Evolutionary conservation across 495 filamentous ascomycete genomes (phyloP).

Genomic region (Aspergillus panamensis): DNA sequence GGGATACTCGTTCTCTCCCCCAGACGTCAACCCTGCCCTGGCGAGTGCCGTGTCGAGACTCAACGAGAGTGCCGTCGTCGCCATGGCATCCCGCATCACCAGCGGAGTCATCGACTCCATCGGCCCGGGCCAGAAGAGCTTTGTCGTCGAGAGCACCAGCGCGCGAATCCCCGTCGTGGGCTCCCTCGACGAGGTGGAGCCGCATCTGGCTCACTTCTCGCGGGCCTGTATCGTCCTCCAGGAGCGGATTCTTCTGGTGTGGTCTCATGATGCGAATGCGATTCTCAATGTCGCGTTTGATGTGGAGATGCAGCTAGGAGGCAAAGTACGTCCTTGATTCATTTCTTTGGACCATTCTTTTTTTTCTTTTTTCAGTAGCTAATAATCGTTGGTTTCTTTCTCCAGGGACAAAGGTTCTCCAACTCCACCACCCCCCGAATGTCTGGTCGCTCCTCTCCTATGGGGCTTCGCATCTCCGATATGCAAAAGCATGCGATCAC

Average conservation of each 20-base stretch:
- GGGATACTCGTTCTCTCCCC: conserved; percentile 3
- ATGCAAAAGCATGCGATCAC: not conserved
- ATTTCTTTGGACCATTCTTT: not conserved
- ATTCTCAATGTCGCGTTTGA: conserved; percentile 5
- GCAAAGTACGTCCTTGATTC: not conserved
- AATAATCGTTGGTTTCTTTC: not conserved
- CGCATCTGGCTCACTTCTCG: not conserved
- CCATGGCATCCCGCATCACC: conserved; percentile 1
- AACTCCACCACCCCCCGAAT: not conserved
- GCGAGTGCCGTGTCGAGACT: not conserved
- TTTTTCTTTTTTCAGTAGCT: not conserved
- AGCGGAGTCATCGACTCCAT: not conserved
- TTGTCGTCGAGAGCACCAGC: not conserved
- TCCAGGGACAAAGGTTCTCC: not conserved
- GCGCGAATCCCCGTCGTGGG: not conserved
- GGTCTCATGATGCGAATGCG: conserved; percentile 1
- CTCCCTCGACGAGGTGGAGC: not conserved
- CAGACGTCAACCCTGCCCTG: not conserved
- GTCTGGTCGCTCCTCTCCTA: not conserved
- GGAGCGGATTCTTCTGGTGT: conserved; percentile 2
- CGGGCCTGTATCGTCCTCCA: not conserved
- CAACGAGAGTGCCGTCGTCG: conserved; percentile 2
- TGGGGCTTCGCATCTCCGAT: not conserved
- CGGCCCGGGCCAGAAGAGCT: conserved; percentile 1
- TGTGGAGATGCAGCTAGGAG: conserved; percentile 3